phyloP scores from a whole-genome alignment of 2,329 filamentous ascomycete genomes.

The Nemania sp. region DNA sequence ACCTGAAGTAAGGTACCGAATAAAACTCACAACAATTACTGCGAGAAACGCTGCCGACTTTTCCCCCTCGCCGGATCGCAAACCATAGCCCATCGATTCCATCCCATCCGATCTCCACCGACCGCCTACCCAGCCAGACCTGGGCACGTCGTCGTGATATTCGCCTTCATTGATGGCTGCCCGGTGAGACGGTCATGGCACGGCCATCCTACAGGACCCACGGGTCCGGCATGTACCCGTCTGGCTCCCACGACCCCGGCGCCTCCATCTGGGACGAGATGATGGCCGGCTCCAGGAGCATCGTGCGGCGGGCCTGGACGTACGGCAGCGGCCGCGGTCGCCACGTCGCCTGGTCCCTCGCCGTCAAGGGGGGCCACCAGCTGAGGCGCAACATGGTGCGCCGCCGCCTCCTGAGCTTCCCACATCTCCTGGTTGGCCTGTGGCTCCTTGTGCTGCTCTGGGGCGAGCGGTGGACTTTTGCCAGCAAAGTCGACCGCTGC shows the following conservation, averaged over 20 bases:
- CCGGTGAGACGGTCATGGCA: slow-evolving; percentile 39
- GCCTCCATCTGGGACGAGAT: slow-evolving; percentile 47
- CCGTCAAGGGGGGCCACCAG: slow-evolving; percentile 40
- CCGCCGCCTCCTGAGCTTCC: slow-evolving; percentile 62
- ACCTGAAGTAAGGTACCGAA: no score
- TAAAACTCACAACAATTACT: no score
- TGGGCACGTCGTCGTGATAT: neutral
- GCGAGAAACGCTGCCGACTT: no score
- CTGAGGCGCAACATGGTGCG: slow-evolving; percentile 53
- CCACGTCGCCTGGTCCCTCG: slow-evolving; percentile 41
- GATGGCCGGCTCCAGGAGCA: slow-evolving; percentile 35
- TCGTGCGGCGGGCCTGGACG: slow-evolving; percentile 43
- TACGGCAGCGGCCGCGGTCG: slow-evolving; percentile 51
- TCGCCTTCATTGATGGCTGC: slow-evolving; percentile 34
- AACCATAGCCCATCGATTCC: no score
- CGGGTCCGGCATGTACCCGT: slow-evolving; percentile 29
- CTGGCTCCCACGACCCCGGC: slow-evolving; percentile 33
- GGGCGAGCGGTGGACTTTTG: slow-evolving; percentile 82
- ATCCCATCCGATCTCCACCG: no score
- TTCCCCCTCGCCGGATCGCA: no score
- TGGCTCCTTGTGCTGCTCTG: slow-evolving; percentile 82
- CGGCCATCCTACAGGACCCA: slow-evolving; percentile 47
- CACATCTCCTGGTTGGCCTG: slow-evolving; percentile 68
- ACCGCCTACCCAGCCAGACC: no score
- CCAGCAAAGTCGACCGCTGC: slow-evolving; percentile 71